phyloP scores from a whole-genome alignment of 805 yeast species.

The Kregervanrija delftensis region DNA sequence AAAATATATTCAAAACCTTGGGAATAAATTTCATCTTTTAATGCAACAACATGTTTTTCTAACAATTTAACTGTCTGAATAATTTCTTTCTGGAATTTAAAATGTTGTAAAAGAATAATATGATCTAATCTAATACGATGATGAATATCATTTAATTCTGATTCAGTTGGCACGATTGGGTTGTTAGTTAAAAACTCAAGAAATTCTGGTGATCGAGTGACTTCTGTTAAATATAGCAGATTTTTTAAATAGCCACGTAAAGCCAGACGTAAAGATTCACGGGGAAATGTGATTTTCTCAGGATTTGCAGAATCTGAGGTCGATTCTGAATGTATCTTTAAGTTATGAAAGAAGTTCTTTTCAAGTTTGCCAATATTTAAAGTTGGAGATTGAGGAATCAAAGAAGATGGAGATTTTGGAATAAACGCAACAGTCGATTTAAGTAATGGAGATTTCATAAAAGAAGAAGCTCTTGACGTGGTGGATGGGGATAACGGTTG shows the following conservation, averaged over 20 bases:
- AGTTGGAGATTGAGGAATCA: background rate
- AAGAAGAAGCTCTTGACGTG: background rate
- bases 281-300: conserved; percentile 33
- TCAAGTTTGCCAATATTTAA: conserved; percentile 16
- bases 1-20: conserved; percentile 58
- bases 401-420: background rate
- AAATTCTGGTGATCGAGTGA: conserved; percentile 46
- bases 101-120: conserved; percentile 50
- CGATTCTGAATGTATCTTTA: conserved; percentile 6
- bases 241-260: conserved; percentile 64
- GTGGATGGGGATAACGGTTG: background rate
- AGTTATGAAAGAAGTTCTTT: conserved; percentile 13
- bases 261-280: conserved; percentile 74
- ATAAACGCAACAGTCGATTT: background rate
- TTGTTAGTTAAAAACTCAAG: conserved; percentile 44
- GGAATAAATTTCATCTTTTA: conserved; percentile 21
- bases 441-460: conserved; percentile 4
- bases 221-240: conserved; percentile 46
- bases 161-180: conserved; percentile 32
- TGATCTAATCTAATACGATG: conserved; percentile 55
- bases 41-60: conserved; percentile 36
- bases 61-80: conserved; percentile 23
- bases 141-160: conserved; percentile 49
- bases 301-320: conserved; percentile 5
- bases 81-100: conserved; percentile 60